These are phyloP conservation scores for Aristolochia contorta DNA, from an alignment of 164 flowering plant genomes.

Conservation along the genomic window DNA sequence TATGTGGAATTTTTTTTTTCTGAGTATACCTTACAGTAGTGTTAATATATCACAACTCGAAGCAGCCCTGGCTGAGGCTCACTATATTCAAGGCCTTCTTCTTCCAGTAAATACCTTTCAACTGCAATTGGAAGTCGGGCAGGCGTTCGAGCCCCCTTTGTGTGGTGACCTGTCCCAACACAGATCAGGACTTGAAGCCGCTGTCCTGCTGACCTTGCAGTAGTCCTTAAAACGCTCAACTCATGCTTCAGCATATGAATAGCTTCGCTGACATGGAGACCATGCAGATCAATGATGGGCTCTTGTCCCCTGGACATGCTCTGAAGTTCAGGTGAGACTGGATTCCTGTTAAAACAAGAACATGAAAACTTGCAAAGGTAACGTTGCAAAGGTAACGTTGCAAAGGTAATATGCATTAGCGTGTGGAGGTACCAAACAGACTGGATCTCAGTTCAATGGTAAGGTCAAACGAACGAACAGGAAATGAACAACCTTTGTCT, in stretches of 20 bases:
- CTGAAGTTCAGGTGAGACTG: conserved; percentile 36
- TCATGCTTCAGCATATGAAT: conserved; percentile 76
- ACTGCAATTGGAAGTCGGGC: conserved; percentile 87
- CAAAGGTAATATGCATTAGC: too few relatives aligned
- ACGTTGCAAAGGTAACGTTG: too few relatives aligned
- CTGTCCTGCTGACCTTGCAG: conserved; percentile 70
- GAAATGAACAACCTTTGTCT: conserved; percentile 69
- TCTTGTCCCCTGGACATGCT: conserved; percentile 54
- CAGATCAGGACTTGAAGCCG: conserved; percentile 71
- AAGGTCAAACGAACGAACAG: neutral
- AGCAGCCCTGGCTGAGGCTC: conserved; percentile 96
- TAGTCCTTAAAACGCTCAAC: conserved; percentile 46
- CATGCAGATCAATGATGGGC: conserved; percentile 86
- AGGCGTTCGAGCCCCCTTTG: conserved; percentile 81
- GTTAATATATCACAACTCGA: conserved; percentile 78
- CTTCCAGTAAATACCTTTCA: conserved; percentile 77
- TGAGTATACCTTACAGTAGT: conserved; percentile 17
- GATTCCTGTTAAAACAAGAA: conserved; percentile 43
- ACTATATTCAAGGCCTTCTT: conserved; percentile 73
- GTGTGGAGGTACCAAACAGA: too few relatives aligned
- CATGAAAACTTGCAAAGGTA: neutral
- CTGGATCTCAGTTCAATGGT: too few relatives aligned
- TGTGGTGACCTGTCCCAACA: conserved; percentile 97
- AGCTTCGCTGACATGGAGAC: conserved; percentile 88
- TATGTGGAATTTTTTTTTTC: conserved; percentile 23